Base-by-base conservation (phyloP, 1,284 basidiomycete genomes). In the Neonothopanus nambi region DNA sequence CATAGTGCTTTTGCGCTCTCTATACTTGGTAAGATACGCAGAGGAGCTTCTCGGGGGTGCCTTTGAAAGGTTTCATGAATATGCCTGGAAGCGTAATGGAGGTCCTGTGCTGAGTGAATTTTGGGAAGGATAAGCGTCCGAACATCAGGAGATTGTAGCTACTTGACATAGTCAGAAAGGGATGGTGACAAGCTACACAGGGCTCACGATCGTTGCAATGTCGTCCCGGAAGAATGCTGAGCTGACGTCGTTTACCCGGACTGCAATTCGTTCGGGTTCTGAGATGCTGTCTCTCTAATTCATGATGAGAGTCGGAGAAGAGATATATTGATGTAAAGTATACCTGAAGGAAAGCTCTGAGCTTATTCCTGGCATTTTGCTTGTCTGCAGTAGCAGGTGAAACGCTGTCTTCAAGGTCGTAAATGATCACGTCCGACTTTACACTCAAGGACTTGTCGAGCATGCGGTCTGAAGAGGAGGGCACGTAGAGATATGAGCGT, bases 371-470 rank as follows among this genome's bases (percentile, higher is more conserved):
- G 0, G 91, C 89, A 48, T 74, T 70, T 8, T 67, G 65, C 69
- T 93, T 94, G 63, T 87, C 82, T 7, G 64, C 59, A 2, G 71
- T 66, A 13, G 74, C 75, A 7, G 87, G 87, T 5, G 89, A 76
- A 0, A 94, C 83, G 54, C 88, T 90, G 66, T 94, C 91, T 65
- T 94, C 91, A 17, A 94, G 75, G 70, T 94, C 91, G 64, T 92
- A 94, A n/a, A 91, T 85, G 28, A 93, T 75, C 30, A 86, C 77
- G 62, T 94, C 91, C 1, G 91, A 86, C 1, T 70, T 66, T 9
- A 77, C 77, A 8, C 63, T 68, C 36, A 89, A 73, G 0, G 90
- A 91, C 65, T 93, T 93, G 63, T 86, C 76, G 17, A 94, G 81
- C 89, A 93, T 92, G 46, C 82, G 79, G 42, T 89, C 82, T 20